Evolutionary conservation across 2,329 filamentous ascomycete genomes (phyloP), one percentile per base, ranked within the genome.

Genomic region (Chaetomium sp.): DNA sequence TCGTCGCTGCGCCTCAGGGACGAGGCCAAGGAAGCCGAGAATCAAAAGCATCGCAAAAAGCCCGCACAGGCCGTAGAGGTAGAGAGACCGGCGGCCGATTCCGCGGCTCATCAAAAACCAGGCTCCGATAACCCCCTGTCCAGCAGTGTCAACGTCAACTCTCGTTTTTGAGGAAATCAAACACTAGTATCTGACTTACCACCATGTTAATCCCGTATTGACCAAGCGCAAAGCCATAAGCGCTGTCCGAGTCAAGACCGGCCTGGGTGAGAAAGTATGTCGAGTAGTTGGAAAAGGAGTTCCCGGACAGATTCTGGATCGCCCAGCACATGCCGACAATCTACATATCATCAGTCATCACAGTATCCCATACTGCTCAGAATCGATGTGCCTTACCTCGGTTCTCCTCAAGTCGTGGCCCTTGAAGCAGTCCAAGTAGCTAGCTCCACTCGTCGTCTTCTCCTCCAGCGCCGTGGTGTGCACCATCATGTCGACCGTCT

Each of bases 401-500:
- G 92, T 96, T 29, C 93, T 86, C 64, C 92, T 89, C 56, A 89
- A 80, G 73, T 96, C 89, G 13, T 85, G 84, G 12, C 92, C 92
- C 74, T 84, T 88, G 83, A 96, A 96, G 78, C 92, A 96, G 76
- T 96, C 92, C 71, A 85, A 77, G 76, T 95, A 96, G 60, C 83
- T 87, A 6, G 90, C 86, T 33, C 92, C 92, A 7, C 80, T 79
- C 4, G 90, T 93, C 60, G 92, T 90, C 76, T 85, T 83, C 73
- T 91, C 84, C 75, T 96, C 93, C 12, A 96, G 80, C 0, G 90
- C 89, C 0, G 90, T 93, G 0, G 92, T 97, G 74, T 96, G 91
- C 1, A 92, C 87, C 90, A 97, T 96, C 91, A 96, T 96, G 71
- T 91, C 88, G 57, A 96, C 82, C 0, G 91, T 95, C 78, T 95